Evolutionary conservation across 208 protist genomes (phyloP).

Genomic region (Leishmania arabica): DNA sequence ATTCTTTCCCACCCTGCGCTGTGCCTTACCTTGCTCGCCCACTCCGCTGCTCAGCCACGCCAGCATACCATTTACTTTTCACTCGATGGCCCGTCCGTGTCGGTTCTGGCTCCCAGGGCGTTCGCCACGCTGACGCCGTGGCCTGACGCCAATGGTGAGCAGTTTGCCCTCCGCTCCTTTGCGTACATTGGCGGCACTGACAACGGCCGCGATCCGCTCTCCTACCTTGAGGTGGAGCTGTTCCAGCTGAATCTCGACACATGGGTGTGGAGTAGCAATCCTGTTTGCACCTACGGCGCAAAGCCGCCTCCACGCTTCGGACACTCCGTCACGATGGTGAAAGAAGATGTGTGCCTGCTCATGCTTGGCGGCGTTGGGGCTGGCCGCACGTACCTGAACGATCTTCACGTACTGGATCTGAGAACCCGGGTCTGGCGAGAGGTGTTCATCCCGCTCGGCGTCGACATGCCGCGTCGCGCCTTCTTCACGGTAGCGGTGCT

Average conservation of each 20-base stretch:
- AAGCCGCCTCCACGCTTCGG: slow-evolving; percentile 69
- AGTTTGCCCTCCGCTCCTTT: slow-evolving; percentile 29
- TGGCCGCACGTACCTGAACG: slow-evolving; percentile 47
- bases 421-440: slow-evolving; percentile 75
- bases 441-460: slow-evolving; percentile 58
- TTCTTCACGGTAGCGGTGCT: slow-evolving; percentile 57
- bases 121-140: slow-evolving; percentile 70
- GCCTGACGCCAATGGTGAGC: slow-evolving; percentile 22
- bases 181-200: slow-evolving; percentile 73
- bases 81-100: slow-evolving; percentile 35
- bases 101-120: slow-evolving; percentile 36
- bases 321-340: slow-evolving; percentile 49
- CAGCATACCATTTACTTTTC: slow-evolving; percentile 49
- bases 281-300: slow-evolving; percentile 57
- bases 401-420: slow-evolving; percentile 68
- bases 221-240: slow-evolving; percentile 52
- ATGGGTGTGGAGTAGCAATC: slow-evolving; percentile 25
- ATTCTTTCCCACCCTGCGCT: slow-evolving; percentile 30
- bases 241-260: slow-evolving; percentile 38
- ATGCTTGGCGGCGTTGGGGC: slow-evolving; percentile 73
- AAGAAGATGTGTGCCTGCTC: slow-evolving; percentile 37
- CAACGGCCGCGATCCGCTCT: slow-evolving; percentile 56
- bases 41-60: background rate
- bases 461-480: slow-evolving; percentile 51
- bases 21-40: slow-evolving; percentile 24